Evolutionary conservation across 192 early-diverging fungal genomes (phyloP).

Genomic region (Coemansia sp.): DNA sequence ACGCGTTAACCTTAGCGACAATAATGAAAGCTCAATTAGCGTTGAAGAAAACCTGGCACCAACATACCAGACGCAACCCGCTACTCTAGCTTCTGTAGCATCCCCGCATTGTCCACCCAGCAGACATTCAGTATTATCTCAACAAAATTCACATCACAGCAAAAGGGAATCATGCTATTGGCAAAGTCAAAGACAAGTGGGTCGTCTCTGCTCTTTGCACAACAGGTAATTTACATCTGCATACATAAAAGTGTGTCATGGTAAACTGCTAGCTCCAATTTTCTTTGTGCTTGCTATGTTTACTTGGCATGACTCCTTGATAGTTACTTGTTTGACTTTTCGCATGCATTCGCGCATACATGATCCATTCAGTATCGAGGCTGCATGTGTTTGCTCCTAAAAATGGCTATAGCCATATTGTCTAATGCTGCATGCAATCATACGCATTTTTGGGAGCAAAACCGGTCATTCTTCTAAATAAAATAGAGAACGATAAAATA

Average conservation of each 20-base stretch:
- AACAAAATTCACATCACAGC: neutral
- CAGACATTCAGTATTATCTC: neutral
- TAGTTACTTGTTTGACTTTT: too few relatives aligned
- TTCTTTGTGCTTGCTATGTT: too few relatives aligned
- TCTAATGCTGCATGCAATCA: constrained; percentile 3
- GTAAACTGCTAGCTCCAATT: too few relatives aligned
- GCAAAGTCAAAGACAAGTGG: too few relatives aligned
- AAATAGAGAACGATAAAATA: neutral
- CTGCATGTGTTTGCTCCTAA: too few relatives aligned
- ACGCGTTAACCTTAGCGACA: constrained; percentile 22
- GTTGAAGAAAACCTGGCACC: neutral
- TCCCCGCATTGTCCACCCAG: neutral
- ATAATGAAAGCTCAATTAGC: neutral
- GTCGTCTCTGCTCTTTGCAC: neutral
- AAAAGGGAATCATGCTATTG: neutral
- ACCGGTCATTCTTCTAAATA: neutral
- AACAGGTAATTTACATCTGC: neutral
- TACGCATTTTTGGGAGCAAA: neutral
- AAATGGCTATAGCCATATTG: neutral
- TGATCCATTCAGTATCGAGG: too few relatives aligned
- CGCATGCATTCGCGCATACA: too few relatives aligned
- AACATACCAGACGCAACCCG: neutral
- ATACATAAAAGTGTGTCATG: neutral
- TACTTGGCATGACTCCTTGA: too few relatives aligned
- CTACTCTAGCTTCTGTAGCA: neutral